phyloP scores from a whole-genome alignment of 129 eudicot species.

The Saposhnikovia divaricata region DNA sequence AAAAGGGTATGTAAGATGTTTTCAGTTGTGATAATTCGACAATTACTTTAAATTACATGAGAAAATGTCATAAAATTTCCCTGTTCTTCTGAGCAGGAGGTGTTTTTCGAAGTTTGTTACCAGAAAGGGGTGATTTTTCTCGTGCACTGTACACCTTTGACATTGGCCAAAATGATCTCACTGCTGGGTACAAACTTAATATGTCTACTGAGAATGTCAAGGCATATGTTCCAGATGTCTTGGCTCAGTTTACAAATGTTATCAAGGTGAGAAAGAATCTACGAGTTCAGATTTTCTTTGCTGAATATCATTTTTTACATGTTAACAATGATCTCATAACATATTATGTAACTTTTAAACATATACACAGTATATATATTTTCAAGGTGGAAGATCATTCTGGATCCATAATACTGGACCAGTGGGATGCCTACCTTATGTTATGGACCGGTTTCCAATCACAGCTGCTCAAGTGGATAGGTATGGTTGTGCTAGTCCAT shows the following conservation, averaged over 20 bases:
- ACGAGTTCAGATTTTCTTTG: neutral
- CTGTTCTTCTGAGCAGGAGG: constrained; percentile 25
- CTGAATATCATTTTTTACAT: no score
- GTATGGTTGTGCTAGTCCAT: constrained; percentile 57
- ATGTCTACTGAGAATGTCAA: constrained; percentile 55
- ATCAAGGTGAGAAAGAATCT: constrained; percentile 39
- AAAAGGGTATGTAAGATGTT: constrained; percentile 28
- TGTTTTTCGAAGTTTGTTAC: constrained; percentile 32
- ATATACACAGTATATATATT: constrained; percentile 38
- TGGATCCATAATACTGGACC: constrained; percentile 92
- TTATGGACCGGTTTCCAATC: constrained; percentile 41
- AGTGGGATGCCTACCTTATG: constrained; percentile 68
- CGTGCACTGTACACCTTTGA: constrained; percentile 63
- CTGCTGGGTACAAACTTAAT: constrained; percentile 69
- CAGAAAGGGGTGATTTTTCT: constrained; percentile 34
- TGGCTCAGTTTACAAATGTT: constrained; percentile 33
- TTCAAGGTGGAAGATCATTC: constrained; percentile 64
- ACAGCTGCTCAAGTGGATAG: constrained; percentile 50
- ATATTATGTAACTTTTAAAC: neutral
- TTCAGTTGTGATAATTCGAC: neutral
- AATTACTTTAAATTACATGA: neutral
- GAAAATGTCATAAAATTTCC: neutral
- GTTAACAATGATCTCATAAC: neutral
- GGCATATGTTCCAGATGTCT: constrained; percentile 55
- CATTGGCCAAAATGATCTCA: constrained; percentile 86